These are phyloP conservation scores for Trichoderma asperelloides DNA, from an alignment of 495 filamentous ascomycete species.

Conservation along the genomic window DNA sequence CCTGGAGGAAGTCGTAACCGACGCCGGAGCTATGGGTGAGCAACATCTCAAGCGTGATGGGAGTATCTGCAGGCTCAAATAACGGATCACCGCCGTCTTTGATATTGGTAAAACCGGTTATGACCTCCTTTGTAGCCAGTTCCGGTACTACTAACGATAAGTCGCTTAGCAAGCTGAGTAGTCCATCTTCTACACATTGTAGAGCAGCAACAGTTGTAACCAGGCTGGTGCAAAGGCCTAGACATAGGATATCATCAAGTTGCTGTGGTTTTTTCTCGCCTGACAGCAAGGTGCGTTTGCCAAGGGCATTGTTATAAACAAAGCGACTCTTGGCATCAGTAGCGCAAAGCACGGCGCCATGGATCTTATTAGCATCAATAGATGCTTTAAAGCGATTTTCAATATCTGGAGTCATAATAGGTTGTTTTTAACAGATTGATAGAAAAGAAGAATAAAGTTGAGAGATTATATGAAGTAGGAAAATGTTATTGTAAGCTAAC, in stretches of 20 bases:
- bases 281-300: conserved; percentile 1
- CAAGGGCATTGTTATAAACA: neutral
- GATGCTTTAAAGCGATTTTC: neutral
- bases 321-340: conserved; percentile 15
- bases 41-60: conserved; percentile 26
- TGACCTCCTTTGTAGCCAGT: conserved; percentile 21
- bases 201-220: conserved; percentile 23
- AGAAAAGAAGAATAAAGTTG: no score
- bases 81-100: conserved; percentile 16
- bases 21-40: conserved; percentile 28
- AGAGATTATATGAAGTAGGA: no score
- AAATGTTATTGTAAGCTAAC: no score
- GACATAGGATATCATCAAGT: conserved; percentile 19
- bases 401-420: neutral
- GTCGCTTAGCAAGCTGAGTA: conserved; percentile 27
- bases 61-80: conserved; percentile 14
- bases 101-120: conserved; percentile 20
- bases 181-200: conserved; percentile 29
- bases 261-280: conserved; percentile 10
- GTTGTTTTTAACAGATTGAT: no score
- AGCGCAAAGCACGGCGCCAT: neutral
- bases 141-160: conserved; percentile 22
- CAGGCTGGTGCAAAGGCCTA: conserved; percentile 30
- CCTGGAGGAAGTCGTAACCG: conserved; percentile 22
- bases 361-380: neutral